Evolutionary conservation across 2,329 filamentous ascomycete species (phyloP).

Genomic region (Macroventuria anomochaeta): DNA sequence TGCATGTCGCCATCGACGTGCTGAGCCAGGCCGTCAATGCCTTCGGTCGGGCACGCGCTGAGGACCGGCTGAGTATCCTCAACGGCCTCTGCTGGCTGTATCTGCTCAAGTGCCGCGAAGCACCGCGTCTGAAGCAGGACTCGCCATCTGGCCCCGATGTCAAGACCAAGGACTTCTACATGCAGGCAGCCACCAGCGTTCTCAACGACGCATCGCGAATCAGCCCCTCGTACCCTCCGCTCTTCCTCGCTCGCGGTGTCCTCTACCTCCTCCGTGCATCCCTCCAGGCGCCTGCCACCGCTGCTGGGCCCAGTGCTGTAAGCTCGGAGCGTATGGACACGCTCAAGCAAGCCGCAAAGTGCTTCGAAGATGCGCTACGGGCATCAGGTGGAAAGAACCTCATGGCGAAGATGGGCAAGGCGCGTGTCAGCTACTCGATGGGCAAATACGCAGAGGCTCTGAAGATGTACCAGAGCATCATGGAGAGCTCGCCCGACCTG

Average conservation of each 20-base stretch:
- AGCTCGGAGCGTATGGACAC: conserved; percentile 76
- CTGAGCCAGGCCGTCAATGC: conserved; percentile 76
- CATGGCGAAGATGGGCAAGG: conserved; percentile 89
- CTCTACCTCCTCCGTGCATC: conserved; percentile 88
- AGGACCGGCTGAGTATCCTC: conserved; percentile 85
- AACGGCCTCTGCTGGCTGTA: conserved; percentile 91
- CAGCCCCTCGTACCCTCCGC: conserved; percentile 88
- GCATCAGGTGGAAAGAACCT: conserved; percentile 87
- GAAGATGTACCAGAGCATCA: conserved; percentile 82
- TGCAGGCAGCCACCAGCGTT: conserved; percentile 86
- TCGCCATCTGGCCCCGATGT: conserved; percentile 59
- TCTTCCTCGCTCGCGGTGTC: conserved; percentile 90
- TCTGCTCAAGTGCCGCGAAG: conserved; percentile 85
- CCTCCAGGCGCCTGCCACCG: conserved; percentile 75
- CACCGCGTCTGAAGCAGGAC: conserved; percentile 69
- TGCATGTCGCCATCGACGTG: conserved; percentile 79
- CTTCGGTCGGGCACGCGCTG: conserved; percentile 70
- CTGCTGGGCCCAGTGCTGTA: conserved; percentile 68
- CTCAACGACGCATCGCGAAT: conserved; percentile 95
- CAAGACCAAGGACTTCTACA: conserved; percentile 91
- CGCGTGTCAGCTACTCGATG: conserved; percentile 83
- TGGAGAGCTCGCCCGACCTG: conserved; percentile 84
- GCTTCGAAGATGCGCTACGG: conserved; percentile 91
- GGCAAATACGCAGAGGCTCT: conserved; percentile 86
- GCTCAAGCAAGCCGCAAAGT: conserved; percentile 83